These are phyloP conservation scores for Cyclocybe aegerita DNA, from an alignment of 768 basidiomycete genomes.

Conservation along the genomic window DNA sequence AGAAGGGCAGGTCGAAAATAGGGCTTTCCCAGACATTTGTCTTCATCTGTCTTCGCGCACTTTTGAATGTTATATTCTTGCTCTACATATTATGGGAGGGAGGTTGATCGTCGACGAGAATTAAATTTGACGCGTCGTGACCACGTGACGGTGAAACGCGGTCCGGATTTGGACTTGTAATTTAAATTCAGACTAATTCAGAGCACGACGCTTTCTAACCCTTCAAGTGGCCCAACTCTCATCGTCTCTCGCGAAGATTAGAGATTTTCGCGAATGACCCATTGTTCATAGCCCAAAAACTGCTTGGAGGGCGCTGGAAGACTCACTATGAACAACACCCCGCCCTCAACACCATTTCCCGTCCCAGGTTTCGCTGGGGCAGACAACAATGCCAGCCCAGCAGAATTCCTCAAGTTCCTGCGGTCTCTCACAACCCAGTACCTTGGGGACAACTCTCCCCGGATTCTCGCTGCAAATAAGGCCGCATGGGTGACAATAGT, in stretches of 20 bases:
- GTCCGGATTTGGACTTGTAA: too few species aligned
- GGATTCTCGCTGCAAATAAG: constrained; percentile 33
- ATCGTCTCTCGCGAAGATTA: too few species aligned
- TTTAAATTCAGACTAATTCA: too few species aligned
- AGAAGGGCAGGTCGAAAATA: constrained; percentile 75
- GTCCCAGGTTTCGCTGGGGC: constrained; percentile 28
- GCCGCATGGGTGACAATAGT: constrained; percentile 51
- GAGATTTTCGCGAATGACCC: too few species aligned
- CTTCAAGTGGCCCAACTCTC: too few species aligned
- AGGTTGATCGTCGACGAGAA: too few species aligned
- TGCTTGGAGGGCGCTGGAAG: too few species aligned
- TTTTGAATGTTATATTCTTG: too few species aligned
- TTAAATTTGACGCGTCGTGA: neutral
- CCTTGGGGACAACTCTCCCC: constrained; percentile 30
- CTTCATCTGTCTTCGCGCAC: neutral
- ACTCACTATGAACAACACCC: constrained; percentile 17
- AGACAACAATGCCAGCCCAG: constrained; percentile 28
- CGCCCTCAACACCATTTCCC: constrained; percentile 27
- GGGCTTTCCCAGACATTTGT: neutral
- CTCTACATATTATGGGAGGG: too few species aligned
- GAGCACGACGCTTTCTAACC: too few species aligned
- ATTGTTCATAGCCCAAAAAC: too few species aligned
- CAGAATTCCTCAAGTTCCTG: constrained; percentile 44
- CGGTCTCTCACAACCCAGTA: constrained; percentile 35
- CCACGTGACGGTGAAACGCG: neutral